A percentile compares a stretch with the other conserved stretches of the same genome.
Evolutionary conservation across 768 basidiomycete genomes (phyloP).

Genomic region (Paxillus ammoniavirescens): DNA sequence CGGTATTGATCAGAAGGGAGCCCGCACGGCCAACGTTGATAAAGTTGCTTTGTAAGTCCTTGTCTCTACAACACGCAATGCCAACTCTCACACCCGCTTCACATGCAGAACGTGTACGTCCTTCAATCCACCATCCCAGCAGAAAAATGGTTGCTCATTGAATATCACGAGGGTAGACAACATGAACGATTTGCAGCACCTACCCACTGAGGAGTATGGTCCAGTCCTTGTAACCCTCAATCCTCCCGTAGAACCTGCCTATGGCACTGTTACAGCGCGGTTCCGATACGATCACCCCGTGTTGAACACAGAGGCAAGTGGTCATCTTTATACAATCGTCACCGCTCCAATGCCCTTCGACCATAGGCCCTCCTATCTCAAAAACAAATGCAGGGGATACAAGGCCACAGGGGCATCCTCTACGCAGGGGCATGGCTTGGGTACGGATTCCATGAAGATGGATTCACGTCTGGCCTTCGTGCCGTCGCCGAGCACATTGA

Average conservation of each 20-base stretch:
- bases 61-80: neutral
- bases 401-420: conserved; percentile 58
- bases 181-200: conserved; percentile 76
- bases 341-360: neutral
- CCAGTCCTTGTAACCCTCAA: conserved; percentile 73
- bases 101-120: conserved; percentile 43
- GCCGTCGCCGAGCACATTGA: conserved; percentile 29
- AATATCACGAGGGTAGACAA: conserved; percentile 43
- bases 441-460: conserved; percentile 85
- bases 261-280: conserved; percentile 43
- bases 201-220: conserved; percentile 53
- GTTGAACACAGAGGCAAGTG: conserved; percentile 47
- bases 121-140: neutral
- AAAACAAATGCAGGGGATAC: conserved; percentile 51
- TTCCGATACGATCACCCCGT: conserved; percentile 72
- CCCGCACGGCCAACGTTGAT: conserved; percentile 47
- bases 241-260: conserved; percentile 53
- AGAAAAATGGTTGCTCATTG: neutral
- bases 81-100: neutral
- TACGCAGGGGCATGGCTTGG: conserved; percentile 71
- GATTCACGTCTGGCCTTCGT: conserved; percentile 50
- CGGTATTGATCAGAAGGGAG: conserved; percentile 33
- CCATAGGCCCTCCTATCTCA: conserved; percentile 55
- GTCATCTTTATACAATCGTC: neutral
- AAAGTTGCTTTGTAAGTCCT: conserved; percentile 57